phyloP scores from a whole-genome alignment of 345 rosid genomes.

The Noccaea bulbosa region DNA sequence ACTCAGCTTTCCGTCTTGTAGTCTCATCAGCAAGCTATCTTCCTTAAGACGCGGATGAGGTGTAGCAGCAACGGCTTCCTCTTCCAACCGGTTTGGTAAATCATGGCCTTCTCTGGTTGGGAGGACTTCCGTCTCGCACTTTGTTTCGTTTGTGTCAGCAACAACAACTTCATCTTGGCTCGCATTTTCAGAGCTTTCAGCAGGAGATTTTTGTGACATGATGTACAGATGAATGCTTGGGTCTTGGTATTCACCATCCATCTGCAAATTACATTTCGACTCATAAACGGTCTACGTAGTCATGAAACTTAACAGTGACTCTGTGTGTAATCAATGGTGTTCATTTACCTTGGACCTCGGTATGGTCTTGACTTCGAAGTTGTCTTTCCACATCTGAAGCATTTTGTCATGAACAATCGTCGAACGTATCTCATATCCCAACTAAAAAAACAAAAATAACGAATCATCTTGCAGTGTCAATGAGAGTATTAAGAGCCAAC shows the following conservation, averaged over 20 bases:
- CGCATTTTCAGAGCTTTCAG: slow-evolving; percentile 36
- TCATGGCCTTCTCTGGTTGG: slow-evolving; percentile 21
- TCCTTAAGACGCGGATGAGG: slow-evolving; percentile 39
- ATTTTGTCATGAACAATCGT: slow-evolving; percentile 82
- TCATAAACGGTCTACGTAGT: not conserved
- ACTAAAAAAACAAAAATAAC: slow-evolving; percentile 46
- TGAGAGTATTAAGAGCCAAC: slow-evolving; percentile 13
- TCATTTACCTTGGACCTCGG: slow-evolving; percentile 67
- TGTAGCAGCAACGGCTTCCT: slow-evolving; percentile 27
- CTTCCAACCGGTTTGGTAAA: slow-evolving; percentile 22
- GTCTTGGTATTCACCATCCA: slow-evolving; percentile 83
- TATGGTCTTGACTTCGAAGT: slow-evolving; percentile 77
- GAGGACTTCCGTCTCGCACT: slow-evolving; percentile 25
- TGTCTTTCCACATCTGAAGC: slow-evolving; percentile 78
- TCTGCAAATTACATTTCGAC: slow-evolving; percentile 50
- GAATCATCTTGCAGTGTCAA: slow-evolving; percentile 14
- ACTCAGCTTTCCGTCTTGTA: slow-evolving; percentile 58
- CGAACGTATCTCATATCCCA: slow-evolving; percentile 94
- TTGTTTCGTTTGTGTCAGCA: slow-evolving; percentile 38
- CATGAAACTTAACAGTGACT: slow-evolving; percentile 6
- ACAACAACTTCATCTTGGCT: slow-evolving; percentile 38
- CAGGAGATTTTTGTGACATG: slow-evolving; percentile 59
- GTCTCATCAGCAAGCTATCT: slow-evolving; percentile 45
- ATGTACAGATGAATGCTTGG: slow-evolving; percentile 86
- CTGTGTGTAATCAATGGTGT: not conserved